phyloP scores from a whole-genome alignment of 768 basidiomycete species.

The Trametes meyenii region DNA sequence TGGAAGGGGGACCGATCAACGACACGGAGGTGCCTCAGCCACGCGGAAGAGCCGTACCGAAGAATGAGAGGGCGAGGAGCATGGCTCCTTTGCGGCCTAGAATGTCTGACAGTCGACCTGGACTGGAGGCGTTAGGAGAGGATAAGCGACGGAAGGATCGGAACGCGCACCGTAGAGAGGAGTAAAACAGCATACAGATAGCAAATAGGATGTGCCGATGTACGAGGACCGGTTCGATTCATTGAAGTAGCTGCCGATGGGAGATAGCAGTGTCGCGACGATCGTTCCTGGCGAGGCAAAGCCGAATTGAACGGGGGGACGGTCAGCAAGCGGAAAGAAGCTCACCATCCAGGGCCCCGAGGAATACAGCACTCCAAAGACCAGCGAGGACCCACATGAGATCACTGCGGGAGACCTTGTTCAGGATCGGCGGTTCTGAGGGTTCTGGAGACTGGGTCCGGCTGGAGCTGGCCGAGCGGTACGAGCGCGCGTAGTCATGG shows the following conservation, averaged over 20 bases:
- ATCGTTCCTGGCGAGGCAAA: conserved; percentile 61
- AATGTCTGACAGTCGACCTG: conserved; percentile 84
- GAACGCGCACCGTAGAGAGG: conserved; percentile 72
- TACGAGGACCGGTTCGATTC: conserved; percentile 82
- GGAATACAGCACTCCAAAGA: conserved; percentile 81
- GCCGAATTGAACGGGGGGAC: conserved; percentile 3
- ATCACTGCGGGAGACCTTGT: conserved; percentile 55
- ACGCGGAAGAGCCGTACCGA: conserved; percentile 54
- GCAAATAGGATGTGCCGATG: conserved; percentile 85
- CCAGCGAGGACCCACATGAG: conserved; percentile 73
- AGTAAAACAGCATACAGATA: conserved; percentile 90
- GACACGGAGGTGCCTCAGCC: background rate
- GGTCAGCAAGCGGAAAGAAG: conserved; percentile 13
- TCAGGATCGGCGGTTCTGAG: conserved; percentile 27
- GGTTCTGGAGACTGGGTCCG: conserved; percentile 11
- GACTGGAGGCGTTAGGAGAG: conserved; percentile 28
- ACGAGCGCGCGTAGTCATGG: conserved; percentile 40
- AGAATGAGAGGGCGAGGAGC: conserved; percentile 80
- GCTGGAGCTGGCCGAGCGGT: conserved; percentile 13
- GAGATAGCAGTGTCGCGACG: conserved; percentile 82
- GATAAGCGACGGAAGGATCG: conserved; percentile 21
- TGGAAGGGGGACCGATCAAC: conserved; percentile 24
- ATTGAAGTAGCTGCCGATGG: conserved; percentile 84
- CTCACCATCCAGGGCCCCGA: conserved; percentile 84
- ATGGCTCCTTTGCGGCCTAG: conserved; percentile 86